A percentile compares a stretch with the other conserved stretches of the same genome.
Conservation (phyloP, 108 stramenopile species). For the Fragilaria crotonensis region DNA sequence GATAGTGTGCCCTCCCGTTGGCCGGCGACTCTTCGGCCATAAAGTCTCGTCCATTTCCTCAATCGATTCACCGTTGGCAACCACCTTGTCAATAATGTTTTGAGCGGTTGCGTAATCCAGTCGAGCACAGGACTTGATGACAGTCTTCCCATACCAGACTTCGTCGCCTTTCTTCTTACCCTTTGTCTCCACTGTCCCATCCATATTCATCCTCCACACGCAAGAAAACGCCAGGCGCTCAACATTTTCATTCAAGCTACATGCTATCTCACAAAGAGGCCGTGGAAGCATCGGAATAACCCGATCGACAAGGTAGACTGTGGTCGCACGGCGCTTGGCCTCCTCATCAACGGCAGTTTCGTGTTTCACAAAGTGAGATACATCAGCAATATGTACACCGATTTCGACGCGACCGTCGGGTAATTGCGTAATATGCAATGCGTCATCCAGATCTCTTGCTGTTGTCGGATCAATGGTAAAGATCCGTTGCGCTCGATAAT, state of each 20-base stretch:
- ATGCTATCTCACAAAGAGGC: slow-evolving; percentile 88
- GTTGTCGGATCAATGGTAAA: slow-evolving; percentile 96
- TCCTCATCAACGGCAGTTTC: slow-evolving; percentile 84
- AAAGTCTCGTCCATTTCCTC: slow-evolving; percentile 40
- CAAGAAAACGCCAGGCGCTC: slow-evolving; percentile 92
- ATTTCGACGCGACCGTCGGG: slow-evolving; percentile 76
- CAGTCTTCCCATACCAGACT: slow-evolving; percentile 90
- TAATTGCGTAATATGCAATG: slow-evolving; percentile 72
- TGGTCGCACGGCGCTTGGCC: slow-evolving; percentile 85
- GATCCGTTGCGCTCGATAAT: slow-evolving; percentile 72
- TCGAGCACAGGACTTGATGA: slow-evolving; percentile 91
- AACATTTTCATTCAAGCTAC: slow-evolving; percentile 92
- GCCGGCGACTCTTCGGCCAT: slow-evolving; percentile 84
- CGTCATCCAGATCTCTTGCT: slow-evolving; percentile 95
- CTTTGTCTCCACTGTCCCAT: slow-evolving; percentile 75
- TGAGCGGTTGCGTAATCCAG: slow-evolving; percentile 95
- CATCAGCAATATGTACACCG: slow-evolving; percentile 98
- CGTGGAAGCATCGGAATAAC: slow-evolving; percentile 90
- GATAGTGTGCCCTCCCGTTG: slow-evolving; percentile 71
- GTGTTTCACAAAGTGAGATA: slow-evolving; percentile 84
- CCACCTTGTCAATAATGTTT: slow-evolving; percentile 86
- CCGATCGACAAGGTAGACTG: slow-evolving; percentile 92
- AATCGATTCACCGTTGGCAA: slow-evolving; percentile 43
- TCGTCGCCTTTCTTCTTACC: slow-evolving; percentile 29
- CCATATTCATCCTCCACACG: slow-evolving; percentile 90